These are phyloP conservation scores for Exophiala xenobiotica DNA, from an alignment of 2,329 filamentous ascomycete genomes.

Conservation along the genomic window DNA sequence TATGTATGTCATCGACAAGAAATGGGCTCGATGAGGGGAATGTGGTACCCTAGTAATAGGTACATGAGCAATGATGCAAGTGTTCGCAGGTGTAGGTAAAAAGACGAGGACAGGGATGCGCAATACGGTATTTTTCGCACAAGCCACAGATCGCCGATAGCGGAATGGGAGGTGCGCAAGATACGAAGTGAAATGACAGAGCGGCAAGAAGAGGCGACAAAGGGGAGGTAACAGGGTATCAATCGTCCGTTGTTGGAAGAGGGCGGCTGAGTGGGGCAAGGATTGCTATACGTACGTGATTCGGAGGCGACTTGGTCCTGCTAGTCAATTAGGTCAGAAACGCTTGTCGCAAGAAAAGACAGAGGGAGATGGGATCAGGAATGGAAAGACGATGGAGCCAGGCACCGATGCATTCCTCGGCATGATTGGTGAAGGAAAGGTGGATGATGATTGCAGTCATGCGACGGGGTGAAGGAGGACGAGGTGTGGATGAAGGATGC, in stretches of 20 bases:
- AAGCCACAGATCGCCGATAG: constrained; percentile 16
- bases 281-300: constrained; percentile 28
- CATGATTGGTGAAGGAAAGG: background rate
- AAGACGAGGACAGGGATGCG: constrained; percentile 10
- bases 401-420: constrained; percentile 8
- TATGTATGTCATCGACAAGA: constrained; percentile 21
- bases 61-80: constrained; percentile 14
- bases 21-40: constrained; percentile 8
- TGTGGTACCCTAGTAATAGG: constrained; percentile 15
- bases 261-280: constrained; percentile 20
- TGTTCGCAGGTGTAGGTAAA: constrained; percentile 9
- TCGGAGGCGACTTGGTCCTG: constrained; percentile 28
- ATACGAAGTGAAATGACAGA: constrained; percentile 12
- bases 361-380: constrained; percentile 5
- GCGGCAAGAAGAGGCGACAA: constrained; percentile 4
- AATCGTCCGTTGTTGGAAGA: constrained; percentile 3
- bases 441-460: constrained; percentile 6
- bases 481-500: constrained; percentile 6
- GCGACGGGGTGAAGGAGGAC: constrained; percentile 15
- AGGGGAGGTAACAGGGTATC: constrained; percentile 5
- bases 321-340: constrained; percentile 26
- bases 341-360: constrained; percentile 6
- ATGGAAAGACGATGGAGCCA: constrained; percentile 11
- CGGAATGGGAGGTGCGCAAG: constrained; percentile 10
- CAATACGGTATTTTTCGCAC: constrained; percentile 16